Conservation (phyloP, 2,329 filamentous ascomycete genomes). For the Parasarocladium wereldwijsianum region DNA sequence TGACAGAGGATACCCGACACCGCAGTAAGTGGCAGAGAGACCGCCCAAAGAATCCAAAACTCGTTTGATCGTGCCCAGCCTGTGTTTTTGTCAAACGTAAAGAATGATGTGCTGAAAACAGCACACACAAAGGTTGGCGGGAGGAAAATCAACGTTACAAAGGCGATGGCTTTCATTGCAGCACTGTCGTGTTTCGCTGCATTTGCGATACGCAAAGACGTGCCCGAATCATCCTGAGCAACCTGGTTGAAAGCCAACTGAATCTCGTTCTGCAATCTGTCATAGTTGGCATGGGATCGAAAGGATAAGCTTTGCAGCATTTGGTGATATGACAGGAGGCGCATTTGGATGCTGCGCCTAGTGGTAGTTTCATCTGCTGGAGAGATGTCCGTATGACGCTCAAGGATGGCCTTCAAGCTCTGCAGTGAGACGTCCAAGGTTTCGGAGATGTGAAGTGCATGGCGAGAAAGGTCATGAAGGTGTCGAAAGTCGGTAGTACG, state of each 20-base stretch:
- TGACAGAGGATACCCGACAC: too few relatives aligned
- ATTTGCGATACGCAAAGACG: conserved; percentile 23
- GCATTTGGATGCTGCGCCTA: not conserved
- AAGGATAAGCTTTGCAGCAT: conserved; percentile 19
- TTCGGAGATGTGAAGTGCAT: conserved; percentile 28
- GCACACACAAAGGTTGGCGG: conserved; percentile 35
- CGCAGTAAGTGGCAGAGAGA: conserved; percentile 15
- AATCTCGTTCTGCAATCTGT: conserved; percentile 39
- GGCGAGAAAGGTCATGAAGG: conserved; percentile 26
- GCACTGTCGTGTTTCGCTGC: conserved; percentile 29
- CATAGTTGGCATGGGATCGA: conserved; percentile 22
- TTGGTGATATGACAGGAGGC: not conserved
- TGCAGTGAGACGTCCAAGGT: conserved; percentile 20
- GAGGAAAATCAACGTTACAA: conserved; percentile 32
- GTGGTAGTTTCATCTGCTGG: conserved; percentile 18
- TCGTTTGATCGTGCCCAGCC: conserved; percentile 15
- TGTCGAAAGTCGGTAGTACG: conserved; percentile 16
- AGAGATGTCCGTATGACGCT: too few relatives aligned
- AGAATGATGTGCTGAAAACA: conserved; percentile 32
- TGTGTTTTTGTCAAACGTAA: conserved; percentile 14
- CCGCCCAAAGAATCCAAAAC: conserved; percentile 22
- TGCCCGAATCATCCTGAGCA: conserved; percentile 23
- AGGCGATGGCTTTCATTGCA: conserved; percentile 35
- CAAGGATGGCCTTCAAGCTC: conserved; percentile 18
- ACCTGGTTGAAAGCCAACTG: conserved; percentile 32